phyloP scores from a whole-genome alignment of 352 stramenopile genomes.

The Pythium dissotocum region DNA sequence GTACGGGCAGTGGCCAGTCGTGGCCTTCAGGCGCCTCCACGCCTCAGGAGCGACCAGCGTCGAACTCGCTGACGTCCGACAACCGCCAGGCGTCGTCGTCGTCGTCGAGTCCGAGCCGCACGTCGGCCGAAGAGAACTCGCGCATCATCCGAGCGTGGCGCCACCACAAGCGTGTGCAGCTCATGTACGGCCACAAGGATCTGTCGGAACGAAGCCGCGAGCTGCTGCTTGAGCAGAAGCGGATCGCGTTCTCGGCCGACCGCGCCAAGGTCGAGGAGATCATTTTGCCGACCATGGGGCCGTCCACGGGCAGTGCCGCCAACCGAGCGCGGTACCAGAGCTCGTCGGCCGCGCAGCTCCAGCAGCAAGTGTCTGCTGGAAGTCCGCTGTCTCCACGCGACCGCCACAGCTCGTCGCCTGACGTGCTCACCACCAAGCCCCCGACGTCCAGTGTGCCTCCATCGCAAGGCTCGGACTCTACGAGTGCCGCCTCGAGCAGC shows the following conservation, averaged over 20 bases:
- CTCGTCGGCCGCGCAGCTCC: not conserved
- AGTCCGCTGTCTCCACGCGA: conserved; percentile 17
- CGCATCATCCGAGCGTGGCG: conserved; percentile 84
- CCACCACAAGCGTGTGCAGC: conserved; percentile 83
- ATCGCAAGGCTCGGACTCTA: not conserved
- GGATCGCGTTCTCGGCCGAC: conserved; percentile 82
- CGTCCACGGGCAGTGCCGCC: conserved; percentile 22
- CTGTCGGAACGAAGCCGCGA: conserved; percentile 76
- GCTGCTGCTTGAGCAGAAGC: conserved; percentile 85
- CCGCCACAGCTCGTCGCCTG: conserved; percentile 37
- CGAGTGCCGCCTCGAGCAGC: not conserved
- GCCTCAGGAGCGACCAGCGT: conserved; percentile 6
- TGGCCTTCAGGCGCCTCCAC: conserved; percentile 15
- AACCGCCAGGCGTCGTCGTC: conserved; percentile 34
- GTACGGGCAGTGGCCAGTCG: conserved; percentile 21
- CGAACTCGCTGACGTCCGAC: conserved; percentile 9
- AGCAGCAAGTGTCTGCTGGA: not conserved
- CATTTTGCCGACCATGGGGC: conserved; percentile 63
- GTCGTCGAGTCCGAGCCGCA: conserved; percentile 53
- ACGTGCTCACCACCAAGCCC: conserved; percentile 36
- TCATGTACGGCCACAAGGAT: conserved; percentile 89
- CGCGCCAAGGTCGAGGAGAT: conserved; percentile 85
- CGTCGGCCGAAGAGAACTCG: conserved; percentile 70
- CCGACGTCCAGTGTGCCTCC: conserved; percentile 19
- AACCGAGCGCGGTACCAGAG: conserved; percentile 9